phyloP scores from a whole-genome alignment of 1,139 yeast genomes.

The Wickerhamiella pararugosa region DNA sequence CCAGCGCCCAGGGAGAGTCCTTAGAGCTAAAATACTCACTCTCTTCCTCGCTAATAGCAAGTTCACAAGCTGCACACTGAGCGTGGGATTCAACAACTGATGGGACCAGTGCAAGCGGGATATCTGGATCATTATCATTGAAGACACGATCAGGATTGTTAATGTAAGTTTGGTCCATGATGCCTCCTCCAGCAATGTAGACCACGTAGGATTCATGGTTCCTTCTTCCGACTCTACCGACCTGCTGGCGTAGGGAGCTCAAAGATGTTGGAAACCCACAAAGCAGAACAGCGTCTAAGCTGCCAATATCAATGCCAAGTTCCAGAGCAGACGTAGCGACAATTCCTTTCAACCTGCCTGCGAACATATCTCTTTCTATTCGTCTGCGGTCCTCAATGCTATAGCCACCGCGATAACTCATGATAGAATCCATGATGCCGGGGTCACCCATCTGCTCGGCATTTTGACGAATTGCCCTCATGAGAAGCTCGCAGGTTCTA shows the following conservation, averaged over 20 bases:
- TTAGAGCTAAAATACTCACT: slow-evolving; percentile 34
- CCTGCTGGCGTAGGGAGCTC: slow-evolving; percentile 82
- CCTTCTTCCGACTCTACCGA: slow-evolving; percentile 92
- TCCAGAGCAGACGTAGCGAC: slow-evolving; percentile 93
- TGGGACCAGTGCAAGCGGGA: slow-evolving; percentile 41
- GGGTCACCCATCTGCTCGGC: slow-evolving; percentile 30
- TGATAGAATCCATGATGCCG: slow-evolving; percentile 47
- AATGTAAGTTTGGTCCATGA: slow-evolving; percentile 76
- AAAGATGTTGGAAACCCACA: slow-evolving; percentile 86
- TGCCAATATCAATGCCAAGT: slow-evolving; percentile 88
- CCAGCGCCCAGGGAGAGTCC: not conserved
- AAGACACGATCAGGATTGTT: slow-evolving; percentile 52
- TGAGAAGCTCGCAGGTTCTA: slow-evolving; percentile 68
- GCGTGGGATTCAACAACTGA: slow-evolving; percentile 60
- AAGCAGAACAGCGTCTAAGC: slow-evolving; percentile 74
- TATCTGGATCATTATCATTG: slow-evolving; percentile 27
- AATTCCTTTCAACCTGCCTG: slow-evolving; percentile 68
- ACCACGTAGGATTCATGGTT: slow-evolving; percentile 61
- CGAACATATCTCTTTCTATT: slow-evolving; percentile 82
- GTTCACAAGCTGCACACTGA: slow-evolving; percentile 89
- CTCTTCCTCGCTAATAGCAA: slow-evolving; percentile 47
- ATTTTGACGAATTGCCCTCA: slow-evolving; percentile 58
- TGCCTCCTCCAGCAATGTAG: slow-evolving; percentile 70
- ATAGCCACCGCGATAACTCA: slow-evolving; percentile 94
- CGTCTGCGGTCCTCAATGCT: slow-evolving; percentile 69